phyloP scores from a whole-genome alignment of 83 land plant genomes.

The Picea mariana region DNA sequence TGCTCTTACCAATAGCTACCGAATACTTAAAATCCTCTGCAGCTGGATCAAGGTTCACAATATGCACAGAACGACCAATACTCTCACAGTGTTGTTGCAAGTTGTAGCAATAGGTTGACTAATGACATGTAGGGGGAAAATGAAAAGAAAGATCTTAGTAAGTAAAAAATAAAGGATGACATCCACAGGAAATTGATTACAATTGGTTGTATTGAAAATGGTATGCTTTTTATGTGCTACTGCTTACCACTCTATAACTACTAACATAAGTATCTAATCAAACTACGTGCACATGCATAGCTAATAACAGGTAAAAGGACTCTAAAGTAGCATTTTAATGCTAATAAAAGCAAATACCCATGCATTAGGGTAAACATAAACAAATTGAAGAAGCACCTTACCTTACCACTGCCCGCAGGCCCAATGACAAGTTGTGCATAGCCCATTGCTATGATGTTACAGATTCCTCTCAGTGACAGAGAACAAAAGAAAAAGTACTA shows the following conservation, averaged over 20 bases:
- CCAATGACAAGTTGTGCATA: conserved; percentile 99
- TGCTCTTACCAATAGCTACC: conserved; percentile 74
- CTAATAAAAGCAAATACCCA: neutral
- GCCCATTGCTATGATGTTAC: conserved; percentile 46
- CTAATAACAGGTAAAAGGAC: neutral
- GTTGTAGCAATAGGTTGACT: conserved; percentile 96
- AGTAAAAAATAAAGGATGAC: neutral
- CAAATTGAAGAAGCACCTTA: conserved; percentile 17
- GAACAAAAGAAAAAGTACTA: neutral
- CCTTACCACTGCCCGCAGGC: conserved; percentile 99
- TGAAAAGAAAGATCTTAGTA: neutral
- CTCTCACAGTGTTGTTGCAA: conserved; percentile 85
- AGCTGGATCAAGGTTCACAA: conserved; percentile 97
- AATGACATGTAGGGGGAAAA: conserved; percentile 15
- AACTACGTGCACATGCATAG: neutral
- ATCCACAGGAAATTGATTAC: neutral
- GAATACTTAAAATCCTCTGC: conserved; percentile 94
- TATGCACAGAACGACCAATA: conserved; percentile 66
- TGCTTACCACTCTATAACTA: neutral
- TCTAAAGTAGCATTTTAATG: neutral
- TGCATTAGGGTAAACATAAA: neutral
- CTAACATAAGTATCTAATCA: neutral
- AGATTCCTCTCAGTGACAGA: neutral
- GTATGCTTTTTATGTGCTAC: neutral
- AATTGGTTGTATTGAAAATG: neutral